Conservation (phyloP, 805 yeast genomes). For the Debaryomyces prosopidis region DNA sequence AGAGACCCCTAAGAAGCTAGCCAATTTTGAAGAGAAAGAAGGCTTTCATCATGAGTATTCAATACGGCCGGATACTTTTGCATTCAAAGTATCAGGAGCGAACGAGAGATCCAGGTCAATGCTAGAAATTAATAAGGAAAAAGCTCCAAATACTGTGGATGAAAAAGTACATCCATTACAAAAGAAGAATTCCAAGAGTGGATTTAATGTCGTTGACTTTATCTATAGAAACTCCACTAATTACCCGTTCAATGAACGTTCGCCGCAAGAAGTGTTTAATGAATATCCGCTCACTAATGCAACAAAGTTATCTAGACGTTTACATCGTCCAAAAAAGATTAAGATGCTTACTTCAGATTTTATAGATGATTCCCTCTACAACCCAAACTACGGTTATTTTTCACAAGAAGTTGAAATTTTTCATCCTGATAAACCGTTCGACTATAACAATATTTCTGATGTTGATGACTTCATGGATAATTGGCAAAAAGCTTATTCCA, state of each 20-base stretch:
- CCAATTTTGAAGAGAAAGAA: constrained; percentile 6
- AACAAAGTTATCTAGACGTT: constrained; percentile 28
- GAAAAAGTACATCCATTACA: constrained; percentile 24
- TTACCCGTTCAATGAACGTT: constrained; percentile 37
- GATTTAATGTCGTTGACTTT: constrained; percentile 29
- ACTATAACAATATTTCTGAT: constrained; percentile 55
- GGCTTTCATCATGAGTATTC: constrained; percentile 42
- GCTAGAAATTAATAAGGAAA: constrained; percentile 2
- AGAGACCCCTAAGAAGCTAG: constrained; percentile 8
- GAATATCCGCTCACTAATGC: constrained; percentile 35
- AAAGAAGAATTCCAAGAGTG: constrained; percentile 8
- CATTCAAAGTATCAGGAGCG: constrained; percentile 36
- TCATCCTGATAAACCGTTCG: constrained; percentile 64
- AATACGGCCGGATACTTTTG: constrained; percentile 45
- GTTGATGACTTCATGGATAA: constrained; percentile 68
- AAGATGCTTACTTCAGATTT: constrained; percentile 79
- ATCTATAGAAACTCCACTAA: constrained; percentile 41
- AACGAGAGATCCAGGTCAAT: constrained; percentile 18
- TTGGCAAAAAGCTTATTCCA: constrained; percentile 65
- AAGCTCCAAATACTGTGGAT: neutral
- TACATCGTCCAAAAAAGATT: constrained; percentile 55
- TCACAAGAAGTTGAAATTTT: constrained; percentile 76
- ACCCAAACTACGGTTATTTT: constrained; percentile 82
- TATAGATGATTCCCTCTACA: constrained; percentile 82
- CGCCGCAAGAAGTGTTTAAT: constrained; percentile 42